Conservation (phyloP, 306 rosid genomes). For the Citrullus amarus region DNA sequence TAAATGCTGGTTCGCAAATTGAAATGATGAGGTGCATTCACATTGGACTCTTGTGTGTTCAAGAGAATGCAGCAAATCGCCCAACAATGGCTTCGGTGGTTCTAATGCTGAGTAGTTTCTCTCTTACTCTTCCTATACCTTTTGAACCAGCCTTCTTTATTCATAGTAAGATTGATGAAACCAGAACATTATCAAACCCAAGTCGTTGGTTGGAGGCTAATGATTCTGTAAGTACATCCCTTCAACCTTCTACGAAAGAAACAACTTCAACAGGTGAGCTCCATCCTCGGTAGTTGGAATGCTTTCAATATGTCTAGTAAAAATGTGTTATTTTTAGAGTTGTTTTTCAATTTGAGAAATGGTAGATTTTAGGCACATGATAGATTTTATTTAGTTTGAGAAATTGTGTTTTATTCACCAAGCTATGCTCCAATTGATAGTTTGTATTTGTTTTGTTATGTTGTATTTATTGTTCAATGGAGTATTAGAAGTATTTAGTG, state of each 20-base stretch:
- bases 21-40: slow-evolving; percentile 12
- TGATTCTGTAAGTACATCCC: background rate
- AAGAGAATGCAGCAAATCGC: slow-evolving; percentile 13
- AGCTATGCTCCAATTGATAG: too few species aligned
- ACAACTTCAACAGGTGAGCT: background rate
- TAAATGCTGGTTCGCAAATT: background rate
- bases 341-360: background rate
- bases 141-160: background rate
- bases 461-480: too few species aligned
- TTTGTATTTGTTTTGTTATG: too few species aligned
- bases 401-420: too few species aligned
- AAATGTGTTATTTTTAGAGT: background rate
- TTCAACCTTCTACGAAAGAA: background rate
- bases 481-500: too few species aligned
- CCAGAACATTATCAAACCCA: background rate
- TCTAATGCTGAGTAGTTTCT: slow-evolving; percentile 16
- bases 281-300: background rate
- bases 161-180: background rate
- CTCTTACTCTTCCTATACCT: background rate
- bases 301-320: background rate
- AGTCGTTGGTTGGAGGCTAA: background rate
- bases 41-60: slow-evolving; percentile 20
- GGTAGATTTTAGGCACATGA: too few species aligned
- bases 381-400: too few species aligned
- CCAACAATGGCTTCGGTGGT: slow-evolving; percentile 18